Evolutionary conservation across 75 land plant species (phyloP).

Genomic region (Ceratopteris richardii): DNA sequence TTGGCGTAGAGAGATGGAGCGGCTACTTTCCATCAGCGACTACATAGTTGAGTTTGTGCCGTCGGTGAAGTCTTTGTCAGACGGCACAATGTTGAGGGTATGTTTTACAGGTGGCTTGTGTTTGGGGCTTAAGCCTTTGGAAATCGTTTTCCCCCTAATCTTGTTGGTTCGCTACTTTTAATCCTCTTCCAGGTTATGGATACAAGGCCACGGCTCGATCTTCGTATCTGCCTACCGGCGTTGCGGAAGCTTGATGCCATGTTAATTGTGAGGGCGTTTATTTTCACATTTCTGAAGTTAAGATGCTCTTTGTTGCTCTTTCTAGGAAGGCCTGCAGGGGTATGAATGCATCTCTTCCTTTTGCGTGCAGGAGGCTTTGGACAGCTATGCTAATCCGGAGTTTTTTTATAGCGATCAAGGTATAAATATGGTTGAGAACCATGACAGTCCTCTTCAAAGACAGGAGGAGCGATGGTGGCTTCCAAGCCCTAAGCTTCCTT

Average conservation of each 20-base stretch:
- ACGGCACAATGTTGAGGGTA: slow-evolving; percentile 65
- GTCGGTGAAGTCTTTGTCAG: slow-evolving; percentile 45
- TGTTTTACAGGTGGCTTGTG: too few relatives aligned
- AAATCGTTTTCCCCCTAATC: too few relatives aligned
- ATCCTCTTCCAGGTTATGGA: slow-evolving; percentile 53
- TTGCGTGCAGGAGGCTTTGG: slow-evolving; percentile 32
- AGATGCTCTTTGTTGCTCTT: background rate
- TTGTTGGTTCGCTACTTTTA: too few relatives aligned
- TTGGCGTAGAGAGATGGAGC: slow-evolving; percentile 81
- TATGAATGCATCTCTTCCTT: background rate
- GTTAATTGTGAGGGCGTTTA: slow-evolving; percentile 35
- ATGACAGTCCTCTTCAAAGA: too few relatives aligned
- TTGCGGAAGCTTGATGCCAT: slow-evolving; percentile 63
- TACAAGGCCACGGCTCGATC: slow-evolving; percentile 58
- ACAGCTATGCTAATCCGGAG: slow-evolving; percentile 28
- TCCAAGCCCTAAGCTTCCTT: slow-evolving; percentile 65
- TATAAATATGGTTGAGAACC: too few relatives aligned
- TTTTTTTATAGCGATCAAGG: slow-evolving; percentile 29
- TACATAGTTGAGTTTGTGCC: slow-evolving; percentile 76
- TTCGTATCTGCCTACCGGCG: slow-evolving; percentile 70
- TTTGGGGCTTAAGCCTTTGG: too few relatives aligned
- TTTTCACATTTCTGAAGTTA: background rate
- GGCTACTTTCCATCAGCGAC: slow-evolving; percentile 71
- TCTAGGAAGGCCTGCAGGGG: background rate
- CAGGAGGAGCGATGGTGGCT: slow-evolving; percentile 65